Evolutionary conservation across 352 stramenopile genomes (phyloP).

Genomic region (Phytophthora brassicae): DNA sequence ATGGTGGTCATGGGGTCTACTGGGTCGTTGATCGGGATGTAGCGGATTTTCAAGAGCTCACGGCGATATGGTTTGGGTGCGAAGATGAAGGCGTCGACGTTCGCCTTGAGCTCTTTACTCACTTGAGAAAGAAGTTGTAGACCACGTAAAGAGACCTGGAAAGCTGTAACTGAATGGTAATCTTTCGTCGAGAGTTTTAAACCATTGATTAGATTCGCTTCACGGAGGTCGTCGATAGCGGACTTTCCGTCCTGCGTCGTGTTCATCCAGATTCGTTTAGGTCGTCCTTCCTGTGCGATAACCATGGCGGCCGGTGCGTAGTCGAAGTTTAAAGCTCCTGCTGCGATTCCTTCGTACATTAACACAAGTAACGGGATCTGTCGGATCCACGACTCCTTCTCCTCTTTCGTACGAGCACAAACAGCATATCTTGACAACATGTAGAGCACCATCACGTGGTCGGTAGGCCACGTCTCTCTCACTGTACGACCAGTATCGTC

Average conservation of each 20-base stretch:
- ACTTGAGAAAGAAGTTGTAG: constrained; percentile 49
- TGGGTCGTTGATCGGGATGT: constrained; percentile 58
- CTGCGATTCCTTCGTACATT: constrained; percentile 72
- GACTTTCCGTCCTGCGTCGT: constrained; percentile 68
- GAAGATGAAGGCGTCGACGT: constrained; percentile 62
- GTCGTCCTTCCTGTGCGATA: constrained; percentile 50
- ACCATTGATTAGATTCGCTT: constrained; percentile 62
- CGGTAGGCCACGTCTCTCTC: constrained; percentile 50
- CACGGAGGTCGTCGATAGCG: constrained; percentile 60
- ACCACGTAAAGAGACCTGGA: constrained; percentile 53
- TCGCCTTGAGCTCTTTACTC: constrained; percentile 44
- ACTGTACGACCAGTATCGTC: constrained; percentile 45
- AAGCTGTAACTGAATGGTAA: constrained; percentile 65
- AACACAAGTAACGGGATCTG: constrained; percentile 93
- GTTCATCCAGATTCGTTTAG: constrained; percentile 69
- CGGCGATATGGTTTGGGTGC: constrained; percentile 55
- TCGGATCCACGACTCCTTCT: constrained; percentile 93
- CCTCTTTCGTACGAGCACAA: constrained; percentile 65
- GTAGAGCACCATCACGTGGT: constrained; percentile 63
- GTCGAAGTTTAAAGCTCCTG: constrained; percentile 60
- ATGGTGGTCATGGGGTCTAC: constrained; percentile 12
- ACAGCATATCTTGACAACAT: constrained; percentile 45
- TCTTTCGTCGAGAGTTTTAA: constrained; percentile 66
- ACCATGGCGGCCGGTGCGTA: constrained; percentile 60
- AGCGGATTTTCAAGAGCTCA: constrained; percentile 58